Conservation (phyloP, 2,329 filamentous ascomycete genomes). For the Thielaviopsis ethacetica region DNA sequence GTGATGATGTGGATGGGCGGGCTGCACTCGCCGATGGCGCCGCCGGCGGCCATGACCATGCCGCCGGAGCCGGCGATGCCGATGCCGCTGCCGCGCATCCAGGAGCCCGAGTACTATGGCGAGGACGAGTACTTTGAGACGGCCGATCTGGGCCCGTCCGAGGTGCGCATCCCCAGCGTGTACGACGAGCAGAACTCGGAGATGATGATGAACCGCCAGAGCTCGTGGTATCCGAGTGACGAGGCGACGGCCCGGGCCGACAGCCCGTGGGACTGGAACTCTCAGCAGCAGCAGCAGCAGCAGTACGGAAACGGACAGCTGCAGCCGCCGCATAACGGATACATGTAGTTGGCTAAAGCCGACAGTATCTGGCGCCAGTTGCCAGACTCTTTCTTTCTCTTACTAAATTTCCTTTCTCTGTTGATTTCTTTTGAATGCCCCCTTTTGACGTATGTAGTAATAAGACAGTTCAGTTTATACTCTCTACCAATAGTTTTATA, state of each 20-base stretch:
- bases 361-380: neutral
- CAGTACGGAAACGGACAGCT: neutral
- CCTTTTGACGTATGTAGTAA: constrained; percentile 1
- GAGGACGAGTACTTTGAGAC: neutral
- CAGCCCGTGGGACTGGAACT: constrained; percentile 7
- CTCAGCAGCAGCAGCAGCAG: neutral
- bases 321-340: neutral
- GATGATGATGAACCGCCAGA: neutral
- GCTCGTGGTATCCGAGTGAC: constrained; percentile 4
- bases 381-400: neutral
- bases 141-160: neutral
- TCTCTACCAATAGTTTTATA: neutral
- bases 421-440: constrained; percentile 3
- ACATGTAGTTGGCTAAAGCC: neutral
- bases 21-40: neutral
- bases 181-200: neutral
- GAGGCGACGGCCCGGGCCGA: neutral
- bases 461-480: too few relatives aligned
- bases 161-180: constrained; percentile 3
- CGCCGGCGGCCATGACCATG: neutral
- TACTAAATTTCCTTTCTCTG: constrained; percentile 4
- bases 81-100: neutral
- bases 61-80: too few relatives aligned
- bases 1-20: constrained; percentile 12
- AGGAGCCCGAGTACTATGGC: neutral